Evolutionary conservation across 2,329 filamentous ascomycete genomes (phyloP), one percentile per base, ranked within the genome.

Genomic region (Fusarium sp.): DNA sequence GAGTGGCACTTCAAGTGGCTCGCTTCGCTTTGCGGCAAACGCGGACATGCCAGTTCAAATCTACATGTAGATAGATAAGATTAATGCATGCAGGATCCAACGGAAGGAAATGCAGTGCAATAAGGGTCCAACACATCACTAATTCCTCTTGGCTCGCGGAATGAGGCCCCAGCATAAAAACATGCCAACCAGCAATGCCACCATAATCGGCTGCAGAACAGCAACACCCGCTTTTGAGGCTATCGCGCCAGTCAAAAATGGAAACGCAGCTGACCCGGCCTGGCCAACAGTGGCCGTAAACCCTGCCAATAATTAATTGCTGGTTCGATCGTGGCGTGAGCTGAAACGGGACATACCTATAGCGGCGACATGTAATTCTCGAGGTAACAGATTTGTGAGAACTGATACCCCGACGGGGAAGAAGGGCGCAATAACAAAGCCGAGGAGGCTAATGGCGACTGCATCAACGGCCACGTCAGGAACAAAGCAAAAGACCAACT

Each of bases 131-230:
- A 17, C 54, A 56, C 15, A 20, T 33, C 15, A 35, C 9, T 25
- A 17, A 57, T 35, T 57, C 32, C 30, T 57, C n/a, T 37, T 37
- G n/a, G 32, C 4, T 2, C 22, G 32, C 2, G 32, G n/a, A 9
- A 35, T 37, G 54, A 37, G 54, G n/a, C 32, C 20, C 56, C 35
- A 58, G 11, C 56, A 58, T 22, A 58, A 5, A 14, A 37, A n/a
- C 33, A 37, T 38, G 0, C 56, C 22, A 37, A 30, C 22, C 10
- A 58, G 9, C 56, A 58, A 38, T 37, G 33, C 17, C 22, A 66
- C 37, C 45, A 66, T 66, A 6, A 66, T 56, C 12, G 57, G 64
- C 54, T 66, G 64, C 22, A 66, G 20, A 15, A 52, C 64, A n/a
- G 27, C 27, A 20, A 66, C 56, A 6, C 64, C 64, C 6, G 20